Evolutionary conservation across 305 asterid genomes (phyloP), one percentile per base, ranked within the genome.

Genomic region (Fraxinus nigra): DNA sequence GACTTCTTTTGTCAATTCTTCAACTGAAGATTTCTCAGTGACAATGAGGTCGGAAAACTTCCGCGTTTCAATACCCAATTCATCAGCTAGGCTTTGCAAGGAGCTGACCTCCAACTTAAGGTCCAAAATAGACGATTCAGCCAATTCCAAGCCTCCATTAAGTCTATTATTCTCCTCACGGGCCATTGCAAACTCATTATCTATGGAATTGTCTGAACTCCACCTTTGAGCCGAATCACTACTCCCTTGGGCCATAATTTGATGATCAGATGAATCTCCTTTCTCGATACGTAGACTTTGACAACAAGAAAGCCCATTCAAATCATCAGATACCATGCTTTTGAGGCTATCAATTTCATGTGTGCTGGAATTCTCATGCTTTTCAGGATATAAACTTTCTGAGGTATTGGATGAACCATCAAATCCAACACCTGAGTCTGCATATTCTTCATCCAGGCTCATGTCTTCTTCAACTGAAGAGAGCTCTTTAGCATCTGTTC

Each of bases 361-460:
- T 32, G 81, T 81, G 77, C 88, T 84, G 75, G 90, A 90, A 48
- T 82, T 77, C 77, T 95, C 97, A 13, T 89, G 92, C 87, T 90
- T 97, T 83, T 93, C 99, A 20, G 97, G 90, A 79, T 88, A 92
- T 37, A 93, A 86, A 86, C 97, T 92, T 86, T 85, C 99, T 0
- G 99, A 97, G 75, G 98, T 89, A 85, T 90, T 92, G 79, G 98
- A 95, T 32, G 98, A 97, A 80, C 92, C 97, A 83, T 94, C 99
- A 76, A 88, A 85, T 78, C 94, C 97, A 76, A 89, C 82, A 51
- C 89, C 90, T 46, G 91, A 92, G 75, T 91, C 93, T 65, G 90
- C 87, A 85, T 84, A 85, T 79, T 91, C 98, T 86, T 92, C 98
- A 28, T 84, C 88, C 84, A 65, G 51, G 75, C 86, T 89, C 32